Evolutionary conservation across 1,139 yeast species (phyloP), one percentile per base, ranked within the genome.

Genomic region (Wickerhamomyces sp.): DNA sequence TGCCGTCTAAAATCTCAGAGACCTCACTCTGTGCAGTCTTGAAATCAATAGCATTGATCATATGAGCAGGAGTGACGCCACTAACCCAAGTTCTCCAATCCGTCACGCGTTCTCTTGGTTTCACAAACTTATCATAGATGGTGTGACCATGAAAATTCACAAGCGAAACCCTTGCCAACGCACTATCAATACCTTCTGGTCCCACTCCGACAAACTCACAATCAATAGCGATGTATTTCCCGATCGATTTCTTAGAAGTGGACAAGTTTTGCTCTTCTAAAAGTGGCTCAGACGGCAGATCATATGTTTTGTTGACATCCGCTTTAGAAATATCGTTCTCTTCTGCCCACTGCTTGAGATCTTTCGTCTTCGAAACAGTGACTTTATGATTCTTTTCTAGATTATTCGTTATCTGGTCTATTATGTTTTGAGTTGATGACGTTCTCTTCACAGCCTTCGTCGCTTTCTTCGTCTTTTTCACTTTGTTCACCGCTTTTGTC

Each of bases 71-170:
- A 2, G 78, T 66, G 4, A 89, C 75, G 13, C 97, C 97, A 56
- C 93, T 80, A n/a, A 86, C 94, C 85, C 89, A 79, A 0, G 96
- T 89, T 56, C 96, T 70, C 88, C 93, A 89, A 57, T 88, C 95
- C 0, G 89, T 79, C 2, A 89, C 95, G 36, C 63, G 64, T 47
- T 80, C 88, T 25, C 66, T 61, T 2, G 96, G 96, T 44, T 66
- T 67, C 1, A 89, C 96, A 59, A 69, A 88, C 29, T 70, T 64
- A 57, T 89, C 96, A 42, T 80, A 64, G 0, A 89, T 54, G 0
- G 76, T 69, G 46, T 73, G 72, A 0, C 97, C 96, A 53, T 74
- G 81, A 53, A 70, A 86, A 55, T 89, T 87, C 4, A 89, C 96
- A 11, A 89, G 64, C 0, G 96, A 85, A 1, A 88, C 89, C 46